Evolutionary conservation across 2,329 filamentous ascomycete species (phyloP), one percentile per base, ranked within the genome.

Genomic region (Fusarium vanettenii): DNA sequence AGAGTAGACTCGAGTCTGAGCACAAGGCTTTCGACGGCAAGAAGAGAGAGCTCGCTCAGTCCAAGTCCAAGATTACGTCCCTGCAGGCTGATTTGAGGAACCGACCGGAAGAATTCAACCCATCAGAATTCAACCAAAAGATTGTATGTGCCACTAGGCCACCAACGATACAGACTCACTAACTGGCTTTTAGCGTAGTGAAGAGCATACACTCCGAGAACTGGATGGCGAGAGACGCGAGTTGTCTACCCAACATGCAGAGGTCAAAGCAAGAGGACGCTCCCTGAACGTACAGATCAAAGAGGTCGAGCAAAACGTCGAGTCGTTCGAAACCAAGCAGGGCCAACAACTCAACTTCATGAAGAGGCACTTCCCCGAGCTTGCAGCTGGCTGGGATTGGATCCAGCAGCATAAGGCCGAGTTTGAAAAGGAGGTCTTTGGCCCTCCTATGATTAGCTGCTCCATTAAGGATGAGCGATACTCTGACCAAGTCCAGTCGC

Each of bases 401-500:
- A 88, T 98, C 61, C 89, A 94, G 79, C 82, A 90, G 3, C 91
- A 99, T 80, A 88, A 88, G 69, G 80, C 88, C 64, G 82, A 89
- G 59, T 97, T 98, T 73, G 89, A 93, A 79, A 91, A 93, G 74
- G 88, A 93, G 67, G 92, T 98, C 6, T 95, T 93, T 79, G 95
- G 94, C 0, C 95, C 95, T 7, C 92, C 95, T 0, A 90, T 97
- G 79, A 86, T 98, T 35, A 92, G 89, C 67, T 98, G 95, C 82
- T 93, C 93, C 0, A 85, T 98, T 63, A 95, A 92, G 75, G 90
- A 97, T 76, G 87, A 91, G 39, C 88, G 86, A 64, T 94, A 93
- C 80, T 87, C 88, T 0, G 83, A 89, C 67, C 85, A 88, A 31
- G 82, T 91, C 14, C 89, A 91, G 78, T 82, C 87, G 6, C 78